These are phyloP conservation scores for Grosmannia huntii DNA, from an alignment of 2,329 filamentous ascomycete genomes.

Conservation along the genomic window DNA sequence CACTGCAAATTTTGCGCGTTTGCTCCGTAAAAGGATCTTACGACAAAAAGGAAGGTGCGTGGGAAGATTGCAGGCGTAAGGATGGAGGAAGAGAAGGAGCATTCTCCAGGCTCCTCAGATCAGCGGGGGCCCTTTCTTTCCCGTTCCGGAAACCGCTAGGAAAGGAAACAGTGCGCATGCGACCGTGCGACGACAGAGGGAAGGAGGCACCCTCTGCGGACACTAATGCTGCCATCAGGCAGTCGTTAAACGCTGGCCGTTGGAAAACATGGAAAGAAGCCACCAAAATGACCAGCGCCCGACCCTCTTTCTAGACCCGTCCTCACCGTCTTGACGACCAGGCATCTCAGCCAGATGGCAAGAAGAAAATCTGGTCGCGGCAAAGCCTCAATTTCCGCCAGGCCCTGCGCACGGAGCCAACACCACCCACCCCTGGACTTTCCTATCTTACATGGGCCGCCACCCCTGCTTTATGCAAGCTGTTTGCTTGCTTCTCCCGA, in stretches of 20 bases:
- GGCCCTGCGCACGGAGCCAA: neutral
- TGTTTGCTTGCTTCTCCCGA: neutral
- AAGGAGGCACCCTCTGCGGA: neutral
- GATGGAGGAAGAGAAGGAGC: too few species aligned
- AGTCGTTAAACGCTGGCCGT: too few species aligned
- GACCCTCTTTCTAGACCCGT: too few species aligned
- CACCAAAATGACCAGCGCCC: too few species aligned
- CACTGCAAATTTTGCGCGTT: too few species aligned
- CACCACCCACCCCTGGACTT: conserved; percentile 1
- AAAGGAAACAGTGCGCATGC: neutral
- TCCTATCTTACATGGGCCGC: neutral
- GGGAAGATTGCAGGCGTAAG: neutral
- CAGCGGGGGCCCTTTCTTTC: conserved; percentile 3
- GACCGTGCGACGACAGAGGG: neutral
- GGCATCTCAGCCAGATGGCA: too few species aligned
- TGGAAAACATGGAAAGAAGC: too few species aligned
- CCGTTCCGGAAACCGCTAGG: neutral
- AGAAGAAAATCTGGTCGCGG: too few species aligned
- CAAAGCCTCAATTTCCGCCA: neutral
- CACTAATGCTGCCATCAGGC: neutral
- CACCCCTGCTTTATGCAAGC: conserved; percentile 5
- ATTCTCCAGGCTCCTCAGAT: neutral
- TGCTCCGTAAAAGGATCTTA: too few species aligned
- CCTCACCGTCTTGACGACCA: too few species aligned
- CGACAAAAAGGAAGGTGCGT: neutral